Base-by-base conservation (phyloP, 768 basidiomycete genomes). In the Termitomyces eurrhizus region DNA sequence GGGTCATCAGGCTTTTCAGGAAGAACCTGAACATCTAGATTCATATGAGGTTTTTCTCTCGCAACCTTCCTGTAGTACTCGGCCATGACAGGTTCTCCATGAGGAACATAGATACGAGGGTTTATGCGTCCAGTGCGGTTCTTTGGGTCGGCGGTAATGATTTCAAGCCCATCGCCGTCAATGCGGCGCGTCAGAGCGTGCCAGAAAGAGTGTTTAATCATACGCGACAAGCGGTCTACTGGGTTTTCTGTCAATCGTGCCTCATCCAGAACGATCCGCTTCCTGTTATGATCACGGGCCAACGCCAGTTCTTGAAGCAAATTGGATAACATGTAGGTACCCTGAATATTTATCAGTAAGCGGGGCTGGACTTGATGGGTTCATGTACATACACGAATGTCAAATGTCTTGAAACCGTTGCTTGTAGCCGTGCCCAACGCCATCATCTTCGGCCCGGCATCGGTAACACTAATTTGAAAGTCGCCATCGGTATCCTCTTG, bases 271-370 rank as follows among this genome's bases (percentile, higher is more conserved):
- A 99, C 93, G 70, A 99, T 97, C 8, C 94, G 90, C 75, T 96
- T 96, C 59, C 95, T 82, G 64, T 90, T 89, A 74, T 96, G 95
- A 70, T 98, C 96, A 9, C 93, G 87, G 7, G 97, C 96, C 24
- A 98, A 85, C 2, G 96, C 96, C 51, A 99, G 88, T 72, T 99
- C 96, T 79, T 99, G 96, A n/a, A 99, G 82, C 29, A 99, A 84
- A 74, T 98, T 98, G 13, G 96, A 98, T 50, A 99, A 80, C 96
- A 98, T 98, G 75, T 98, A 99, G n/a, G 91, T 98, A 45, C 97
- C 96, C 90, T 95, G 69, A 29, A 16, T 63, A 29, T 54, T 55
- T 32, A 63, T 56, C 65, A 60, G 53, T 63, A 59, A 60, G 52
- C 48, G 58, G 24, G 39, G 18, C 61, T 16, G 33, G 60, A 33